phyloP scores from a whole-genome alignment of 1,139 yeast genomes.

The Candida labiduridarum region DNA sequence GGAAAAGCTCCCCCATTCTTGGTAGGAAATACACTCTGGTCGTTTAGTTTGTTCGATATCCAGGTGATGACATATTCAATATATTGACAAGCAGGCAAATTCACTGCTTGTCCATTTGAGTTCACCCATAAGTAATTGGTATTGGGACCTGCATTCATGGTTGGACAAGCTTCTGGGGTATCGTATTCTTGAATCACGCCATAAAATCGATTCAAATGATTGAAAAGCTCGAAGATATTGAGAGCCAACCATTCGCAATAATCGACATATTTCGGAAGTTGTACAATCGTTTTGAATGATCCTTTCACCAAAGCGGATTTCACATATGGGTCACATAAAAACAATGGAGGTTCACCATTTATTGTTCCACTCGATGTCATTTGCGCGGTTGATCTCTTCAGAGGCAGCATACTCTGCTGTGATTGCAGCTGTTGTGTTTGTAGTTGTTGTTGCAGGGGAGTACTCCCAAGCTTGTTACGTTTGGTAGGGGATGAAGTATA shows the following conservation, averaged over 20 bases:
- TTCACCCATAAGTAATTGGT: slow-evolving; percentile 93
- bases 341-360: slow-evolving; percentile 50
- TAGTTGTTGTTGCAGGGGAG: slow-evolving; percentile 20
- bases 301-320: slow-evolving; percentile 95
- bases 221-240: slow-evolving; percentile 86
- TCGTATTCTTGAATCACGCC: slow-evolving; percentile 88
- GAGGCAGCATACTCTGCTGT: slow-evolving; percentile 7
- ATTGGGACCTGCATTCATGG: slow-evolving; percentile 95
- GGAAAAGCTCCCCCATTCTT: slow-evolving; percentile 94
- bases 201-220: slow-evolving; percentile 82
- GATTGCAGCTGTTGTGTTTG: slow-evolving; percentile 15
- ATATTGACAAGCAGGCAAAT: slow-evolving; percentile 90
- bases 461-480: slow-evolving; percentile 25
- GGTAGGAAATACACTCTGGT: slow-evolving; percentile 89
- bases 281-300: slow-evolving; percentile 94
- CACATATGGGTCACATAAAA: slow-evolving; percentile 90
- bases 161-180: slow-evolving; percentile 85
- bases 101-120: slow-evolving; percentile 71
- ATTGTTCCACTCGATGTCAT: slow-evolving; percentile 4
- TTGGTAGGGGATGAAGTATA: slow-evolving; percentile 34
- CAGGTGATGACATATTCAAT: slow-evolving; percentile 90
- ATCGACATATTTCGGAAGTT: slow-evolving; percentile 92
- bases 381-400: slow-evolving; percentile 19
- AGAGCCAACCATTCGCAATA: slow-evolving; percentile 94
- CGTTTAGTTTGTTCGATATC: slow-evolving; percentile 86